Conservation (phyloP, 1,284 basidiomycete species). For the Ceratobasidium sp. region DNA sequence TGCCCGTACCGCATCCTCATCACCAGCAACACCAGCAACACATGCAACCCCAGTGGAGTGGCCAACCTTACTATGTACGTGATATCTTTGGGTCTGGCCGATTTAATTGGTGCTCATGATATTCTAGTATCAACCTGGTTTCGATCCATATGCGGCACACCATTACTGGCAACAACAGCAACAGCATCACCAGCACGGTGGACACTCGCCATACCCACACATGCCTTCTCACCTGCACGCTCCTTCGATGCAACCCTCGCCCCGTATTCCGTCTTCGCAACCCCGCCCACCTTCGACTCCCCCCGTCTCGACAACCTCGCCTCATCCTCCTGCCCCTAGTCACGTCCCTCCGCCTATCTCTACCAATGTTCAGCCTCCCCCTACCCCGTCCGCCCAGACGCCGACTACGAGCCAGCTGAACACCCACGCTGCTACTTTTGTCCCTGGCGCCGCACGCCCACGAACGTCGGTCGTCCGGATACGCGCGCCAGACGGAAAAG, state of each 20-base stretch:
- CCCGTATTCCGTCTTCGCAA: constrained; percentile 42
- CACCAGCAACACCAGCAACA: constrained; percentile 14
- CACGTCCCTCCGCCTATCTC: constrained; percentile 22
- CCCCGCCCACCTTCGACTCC: constrained; percentile 43
- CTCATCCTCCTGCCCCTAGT: neutral
- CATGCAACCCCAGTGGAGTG: constrained; percentile 40
- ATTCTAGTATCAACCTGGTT: constrained; percentile 20
- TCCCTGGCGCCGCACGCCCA: constrained; percentile 37
- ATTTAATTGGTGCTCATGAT: neutral
- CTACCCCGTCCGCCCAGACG: neutral
- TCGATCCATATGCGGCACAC: constrained; percentile 23
- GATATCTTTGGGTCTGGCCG: neutral
- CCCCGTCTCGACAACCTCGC: constrained; percentile 36
- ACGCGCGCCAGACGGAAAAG: constrained; percentile 51
- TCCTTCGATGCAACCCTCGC: constrained; percentile 41
- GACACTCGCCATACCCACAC: constrained; percentile 33
- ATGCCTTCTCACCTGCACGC: constrained; percentile 35
- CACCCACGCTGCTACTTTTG: constrained; percentile 40
- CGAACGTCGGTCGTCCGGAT: constrained; percentile 47
- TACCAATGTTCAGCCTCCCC: constrained; percentile 7
- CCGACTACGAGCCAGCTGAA: constrained; percentile 34
- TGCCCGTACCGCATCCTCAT: constrained; percentile 34
- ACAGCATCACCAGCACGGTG: constrained; percentile 46
- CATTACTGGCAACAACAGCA: constrained; percentile 40
- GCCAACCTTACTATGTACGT: constrained; percentile 40